Evolutionary conservation across 805 yeast species (phyloP).

Genomic region (Ogataea naganishii): DNA sequence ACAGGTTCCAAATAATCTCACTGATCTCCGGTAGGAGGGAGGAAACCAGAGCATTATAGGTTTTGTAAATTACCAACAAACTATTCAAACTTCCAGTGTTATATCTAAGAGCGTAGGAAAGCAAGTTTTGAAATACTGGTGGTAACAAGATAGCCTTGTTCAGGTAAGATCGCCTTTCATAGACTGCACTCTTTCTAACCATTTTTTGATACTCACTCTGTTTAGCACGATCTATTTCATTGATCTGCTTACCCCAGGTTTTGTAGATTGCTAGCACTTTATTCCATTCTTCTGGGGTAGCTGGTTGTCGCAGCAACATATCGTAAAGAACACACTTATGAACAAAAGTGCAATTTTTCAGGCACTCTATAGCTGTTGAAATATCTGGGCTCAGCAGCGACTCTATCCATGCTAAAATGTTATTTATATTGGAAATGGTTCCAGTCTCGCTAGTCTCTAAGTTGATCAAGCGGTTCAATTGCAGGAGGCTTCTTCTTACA

Average conservation of each 20-base stretch:
- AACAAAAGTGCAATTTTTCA: conserved; percentile 10
- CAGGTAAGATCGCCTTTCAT: no score
- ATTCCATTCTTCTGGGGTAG: conserved; percentile 16
- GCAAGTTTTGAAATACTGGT: conserved; percentile 18
- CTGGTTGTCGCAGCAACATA: conserved; percentile 17
- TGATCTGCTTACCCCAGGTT: conserved; percentile 10
- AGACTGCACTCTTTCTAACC: no score
- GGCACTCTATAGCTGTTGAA: conserved; percentile 8
- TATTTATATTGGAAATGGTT: conserved; percentile 12
- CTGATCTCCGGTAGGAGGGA: conserved; percentile 14
- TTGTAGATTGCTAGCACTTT: conserved; percentile 16
- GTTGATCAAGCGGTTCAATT: no score
- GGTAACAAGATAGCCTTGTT: conserved; percentile 12
- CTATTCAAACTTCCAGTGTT: conserved; percentile 12
- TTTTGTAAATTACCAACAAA: conserved; percentile 11
- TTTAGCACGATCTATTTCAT: conserved; percentile 20
- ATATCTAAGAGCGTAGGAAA: conserved; percentile 15
- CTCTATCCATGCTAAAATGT: conserved; percentile 17
- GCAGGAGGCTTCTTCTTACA: no score
- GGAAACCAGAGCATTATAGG: conserved; percentile 5
- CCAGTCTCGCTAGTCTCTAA: no score
- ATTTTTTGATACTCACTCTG: no score
- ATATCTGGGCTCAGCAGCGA: conserved; percentile 18
- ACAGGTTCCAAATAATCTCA: conserved; percentile 21
- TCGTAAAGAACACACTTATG: conserved; percentile 22